Conservation (phyloP, 192 early-diverging fungal species). For the Coemansia sp. region DNA sequence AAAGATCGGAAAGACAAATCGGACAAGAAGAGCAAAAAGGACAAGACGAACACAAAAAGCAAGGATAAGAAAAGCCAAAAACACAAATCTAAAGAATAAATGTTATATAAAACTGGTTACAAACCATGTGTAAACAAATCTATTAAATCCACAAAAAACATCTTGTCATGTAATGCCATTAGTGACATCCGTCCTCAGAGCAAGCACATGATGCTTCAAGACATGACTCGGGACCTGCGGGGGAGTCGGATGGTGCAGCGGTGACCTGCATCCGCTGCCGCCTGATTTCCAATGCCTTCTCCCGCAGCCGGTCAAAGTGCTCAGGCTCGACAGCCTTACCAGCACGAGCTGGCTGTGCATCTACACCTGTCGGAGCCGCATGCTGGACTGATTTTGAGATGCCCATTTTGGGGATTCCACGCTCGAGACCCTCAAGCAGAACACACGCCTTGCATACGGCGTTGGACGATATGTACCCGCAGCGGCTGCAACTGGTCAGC, state of each 20-base stretch:
- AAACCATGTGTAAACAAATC: too few species aligned
- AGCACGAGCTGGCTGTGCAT: background rate
- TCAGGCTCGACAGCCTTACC: conserved; percentile 23
- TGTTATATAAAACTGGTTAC: too few species aligned
- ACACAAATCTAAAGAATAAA: background rate
- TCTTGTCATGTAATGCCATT: background rate
- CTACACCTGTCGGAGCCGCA: background rate
- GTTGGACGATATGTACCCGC: conserved; percentile 94
- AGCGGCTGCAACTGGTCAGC: conserved; percentile 72
- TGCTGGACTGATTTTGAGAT: conserved; percentile 20
- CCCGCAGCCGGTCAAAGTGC: conserved; percentile 44
- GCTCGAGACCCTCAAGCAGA: conserved; percentile 88
- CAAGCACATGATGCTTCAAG: background rate
- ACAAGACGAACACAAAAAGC: background rate
- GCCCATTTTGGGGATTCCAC: conserved; percentile 77
- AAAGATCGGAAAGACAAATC: background rate
- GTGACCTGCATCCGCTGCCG: background rate
- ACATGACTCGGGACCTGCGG: background rate
- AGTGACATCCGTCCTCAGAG: background rate
- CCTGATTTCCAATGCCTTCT: conserved; percentile 29
- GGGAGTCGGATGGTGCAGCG: background rate
- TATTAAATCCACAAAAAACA: too few species aligned
- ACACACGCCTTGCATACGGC: conserved; percentile 93
- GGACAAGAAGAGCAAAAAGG: background rate
- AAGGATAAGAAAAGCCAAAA: background rate